Evolutionary conservation across 2,329 filamentous ascomycete genomes (phyloP), one percentile per base, ranked within the genome.

Genomic region (Diaporthe ampelina): DNA sequence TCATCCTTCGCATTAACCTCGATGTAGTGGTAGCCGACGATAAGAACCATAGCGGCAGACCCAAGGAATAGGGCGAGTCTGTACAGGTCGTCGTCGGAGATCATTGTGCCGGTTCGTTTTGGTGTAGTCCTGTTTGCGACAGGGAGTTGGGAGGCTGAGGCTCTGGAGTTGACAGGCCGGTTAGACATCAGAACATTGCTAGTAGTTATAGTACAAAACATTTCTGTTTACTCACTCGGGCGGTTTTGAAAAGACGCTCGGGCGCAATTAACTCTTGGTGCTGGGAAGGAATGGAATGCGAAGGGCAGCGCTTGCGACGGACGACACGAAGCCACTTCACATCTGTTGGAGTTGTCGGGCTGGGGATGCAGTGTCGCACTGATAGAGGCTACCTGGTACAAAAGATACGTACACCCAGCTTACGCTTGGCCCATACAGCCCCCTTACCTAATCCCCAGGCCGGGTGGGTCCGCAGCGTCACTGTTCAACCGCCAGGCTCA

Each of bases 11-110:
- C 91, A 82, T 99, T 98, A 86, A 98, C 91, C 83, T 98, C 96
- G 80, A 99, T 92, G 86, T 97, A 98, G 84, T 98, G 95, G 85
- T 99, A 98, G 37, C 97, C 85, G 40, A 99, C 92, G 78, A 98
- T 98, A 76, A 99, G 89, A 58, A 98, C 88, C 94, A 98, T 96
- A 77, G 96, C 92, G 54, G 92, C 90, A 72, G 92, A 94, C 86
- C 97, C 97, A 75, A 99, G 94, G 83, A 98, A 96, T 83, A 98
- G 92, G 83, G 97, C 95, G 40, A 99, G 91, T 76, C 90, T 90
- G 89, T 98, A 98, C 80, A 99, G 92, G 78, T 97, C 92, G 83
- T 90, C 87, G 91, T 99, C 97, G 83, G 95, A 93, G 83, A 99
- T 98, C 97, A 99, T 99, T 65, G 80, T 94, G 87, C 80, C 76